These are phyloP conservation scores for Passiflora organensis DNA, from an alignment of 345 rosid species.

Conservation along the genomic window DNA sequence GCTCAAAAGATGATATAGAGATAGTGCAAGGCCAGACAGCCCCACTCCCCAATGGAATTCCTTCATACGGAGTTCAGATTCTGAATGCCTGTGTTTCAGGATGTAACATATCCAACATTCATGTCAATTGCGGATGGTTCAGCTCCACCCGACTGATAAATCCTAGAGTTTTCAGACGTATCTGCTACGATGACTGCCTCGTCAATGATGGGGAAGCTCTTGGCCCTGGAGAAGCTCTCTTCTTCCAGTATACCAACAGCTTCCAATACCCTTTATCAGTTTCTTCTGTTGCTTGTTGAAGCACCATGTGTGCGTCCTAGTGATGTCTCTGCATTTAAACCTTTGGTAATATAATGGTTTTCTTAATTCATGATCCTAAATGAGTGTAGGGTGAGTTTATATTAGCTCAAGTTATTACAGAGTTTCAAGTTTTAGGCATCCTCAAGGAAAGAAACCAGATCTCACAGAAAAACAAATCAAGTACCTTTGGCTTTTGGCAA, in stretches of 20 bases:
- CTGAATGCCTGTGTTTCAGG: slow-evolving; percentile 62
- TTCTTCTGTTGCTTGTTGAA: slow-evolving; percentile 44
- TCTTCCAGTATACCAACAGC: slow-evolving; percentile 74
- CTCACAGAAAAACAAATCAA: no score
- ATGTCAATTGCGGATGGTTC: slow-evolving; percentile 83
- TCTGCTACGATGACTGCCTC: slow-evolving; percentile 75
- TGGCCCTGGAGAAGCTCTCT: slow-evolving; percentile 45
- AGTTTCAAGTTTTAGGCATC: no score
- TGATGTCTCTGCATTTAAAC: no score
- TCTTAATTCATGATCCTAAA: no score
- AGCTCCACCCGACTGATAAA: slow-evolving; percentile 71
- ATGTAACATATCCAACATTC: slow-evolving; percentile 60
- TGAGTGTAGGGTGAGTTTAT: no score
- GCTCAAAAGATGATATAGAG: slow-evolving; percentile 36
- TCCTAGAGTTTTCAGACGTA: slow-evolving; percentile 76
- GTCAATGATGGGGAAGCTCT: slow-evolving; percentile 79
- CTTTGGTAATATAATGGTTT: no score
- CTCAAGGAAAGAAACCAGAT: no score
- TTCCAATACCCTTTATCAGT: slow-evolving; percentile 69
- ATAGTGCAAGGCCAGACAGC: slow-evolving; percentile 63
- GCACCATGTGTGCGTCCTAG: no score
- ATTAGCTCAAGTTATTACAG: no score
- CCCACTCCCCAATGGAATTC: slow-evolving; percentile 71
- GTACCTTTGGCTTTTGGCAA: no score
- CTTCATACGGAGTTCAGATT: slow-evolving; percentile 73